Conservation (phyloP, 2,329 filamentous ascomycete species). For the Ceratocystis albifundus region DNA sequence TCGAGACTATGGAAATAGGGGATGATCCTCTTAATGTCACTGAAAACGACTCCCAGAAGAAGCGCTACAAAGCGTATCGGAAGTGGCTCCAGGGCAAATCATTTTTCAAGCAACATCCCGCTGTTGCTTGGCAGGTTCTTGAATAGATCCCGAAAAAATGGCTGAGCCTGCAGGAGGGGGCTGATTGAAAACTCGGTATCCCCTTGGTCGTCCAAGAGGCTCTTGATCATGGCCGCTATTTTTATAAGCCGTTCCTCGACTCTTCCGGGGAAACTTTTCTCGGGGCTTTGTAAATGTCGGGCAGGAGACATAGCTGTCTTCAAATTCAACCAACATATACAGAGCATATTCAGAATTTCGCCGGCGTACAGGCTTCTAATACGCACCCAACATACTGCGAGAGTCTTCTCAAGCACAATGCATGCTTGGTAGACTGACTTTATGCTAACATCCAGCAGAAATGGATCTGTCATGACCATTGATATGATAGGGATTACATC, state of each 20-base stretch:
- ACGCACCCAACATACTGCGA: conserved; percentile 59
- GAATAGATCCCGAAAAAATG: conserved; percentile 13
- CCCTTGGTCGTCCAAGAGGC: neutral
- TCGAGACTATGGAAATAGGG: conserved; percentile 61
- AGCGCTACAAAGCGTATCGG: conserved; percentile 89
- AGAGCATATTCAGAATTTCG: conserved; percentile 47
- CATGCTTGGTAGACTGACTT: conserved; percentile 43
- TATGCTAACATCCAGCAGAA: conserved; percentile 43
- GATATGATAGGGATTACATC: conserved; percentile 57
- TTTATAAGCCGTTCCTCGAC: conserved; percentile 8
- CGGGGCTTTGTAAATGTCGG: conserved; percentile 25
- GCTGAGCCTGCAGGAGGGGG: conserved; percentile 2
- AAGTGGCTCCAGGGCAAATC: conserved; percentile 95
- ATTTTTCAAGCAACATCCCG: conserved; percentile 80
- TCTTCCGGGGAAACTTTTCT: neutral
- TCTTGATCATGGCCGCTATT: neutral
- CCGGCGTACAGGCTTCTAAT: conserved; percentile 37
- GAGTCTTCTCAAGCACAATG: conserved; percentile 43
- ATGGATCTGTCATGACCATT: conserved; percentile 55
- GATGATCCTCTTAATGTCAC: conserved; percentile 81
- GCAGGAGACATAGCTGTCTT: conserved; percentile 28
- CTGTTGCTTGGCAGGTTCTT: conserved; percentile 32
- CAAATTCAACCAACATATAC: conserved; percentile 51
- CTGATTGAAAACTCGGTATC: conserved; percentile 17
- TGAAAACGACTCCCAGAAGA: conserved; percentile 77